Base-by-base conservation (phyloP, 2,329 filamentous ascomycete genomes). In the Helotiales sp. region DNA sequence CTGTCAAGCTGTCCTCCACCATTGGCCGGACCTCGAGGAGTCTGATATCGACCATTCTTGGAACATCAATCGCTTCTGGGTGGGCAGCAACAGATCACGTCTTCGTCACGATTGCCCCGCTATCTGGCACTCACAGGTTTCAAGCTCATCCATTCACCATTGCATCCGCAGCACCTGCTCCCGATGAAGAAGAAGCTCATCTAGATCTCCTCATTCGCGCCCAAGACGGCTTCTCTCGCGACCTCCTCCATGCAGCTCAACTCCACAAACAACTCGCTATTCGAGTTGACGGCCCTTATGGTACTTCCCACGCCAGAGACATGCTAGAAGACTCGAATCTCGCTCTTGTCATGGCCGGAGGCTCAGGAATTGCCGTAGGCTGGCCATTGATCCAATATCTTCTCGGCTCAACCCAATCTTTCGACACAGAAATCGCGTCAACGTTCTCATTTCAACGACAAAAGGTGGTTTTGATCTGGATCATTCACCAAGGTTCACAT, bases 101-200 rank as follows among this genome's bases (percentile, higher is more conserved):
- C 49, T 88, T 88, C 70, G 68, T 88, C 56, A 81, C 81, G 1
- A 72, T 88, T 0, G 84, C 85, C 0, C 73, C 72, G 0, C 75
- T 88, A 5, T 79, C 79, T 1, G 70, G 72, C 2, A 78, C 75
- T 54, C 79, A 86, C 65, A 67, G 73, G 2, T 67, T 86, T 1
- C 85, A 88, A 70, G 77, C 84, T 0, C 85, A 89, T 66, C 86
- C 85, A 0, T 88, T 88, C 70, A 88, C 84, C 8, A 86, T 89
- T 54, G 81, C 84, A 15, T 87, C 85, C 2, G 78, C 79, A 0
- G 83, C 83, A 9, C 81, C 82, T 1, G 60, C 60, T 19, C 53
- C 59, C 15, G 57, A 57, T 24, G 61, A 72, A n/a, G 62, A 66
- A 12, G 78, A 82, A 60, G 79, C 79, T 3, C 81, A 76, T 73